Evolutionary conservation across 2,329 filamentous ascomycete genomes (phyloP).

Genomic region (Aspergillus clavatus): DNA sequence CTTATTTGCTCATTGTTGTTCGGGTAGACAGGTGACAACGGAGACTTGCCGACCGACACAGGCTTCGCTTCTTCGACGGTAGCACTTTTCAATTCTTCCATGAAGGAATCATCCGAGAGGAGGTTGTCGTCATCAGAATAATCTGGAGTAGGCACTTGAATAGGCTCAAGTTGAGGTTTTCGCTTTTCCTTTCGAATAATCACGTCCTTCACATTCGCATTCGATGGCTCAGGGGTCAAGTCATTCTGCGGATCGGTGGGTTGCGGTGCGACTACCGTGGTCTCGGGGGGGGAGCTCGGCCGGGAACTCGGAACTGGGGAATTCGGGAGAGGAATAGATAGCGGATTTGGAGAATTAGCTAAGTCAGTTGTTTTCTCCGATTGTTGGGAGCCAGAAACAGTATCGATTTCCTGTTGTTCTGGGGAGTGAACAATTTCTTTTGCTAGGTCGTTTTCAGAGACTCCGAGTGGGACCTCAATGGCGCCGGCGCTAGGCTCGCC

Average conservation of each 20-base stretch:
- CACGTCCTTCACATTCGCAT: constrained; percentile 16
- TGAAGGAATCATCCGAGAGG: constrained; percentile 65
- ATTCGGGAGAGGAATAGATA: constrained; percentile 14
- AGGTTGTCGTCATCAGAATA: constrained; percentile 42
- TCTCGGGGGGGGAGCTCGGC: constrained; percentile 14
- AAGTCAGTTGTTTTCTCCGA: constrained; percentile 11
- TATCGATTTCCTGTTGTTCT: constrained; percentile 14
- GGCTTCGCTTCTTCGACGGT: constrained; percentile 79
- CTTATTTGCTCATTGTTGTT: constrained; percentile 27
- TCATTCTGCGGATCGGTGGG: constrained; percentile 20
- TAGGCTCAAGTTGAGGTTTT: constrained; percentile 47
- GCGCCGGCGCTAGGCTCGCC: constrained; percentile 29
- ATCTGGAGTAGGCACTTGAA: constrained; percentile 41
- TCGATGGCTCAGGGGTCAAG: constrained; percentile 19
- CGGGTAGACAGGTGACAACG: constrained; percentile 62
- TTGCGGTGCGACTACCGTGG: constrained; percentile 18
- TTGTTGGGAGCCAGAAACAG: constrained; percentile 15
- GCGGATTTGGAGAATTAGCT: constrained; percentile 10
- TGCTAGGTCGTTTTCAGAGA: constrained; percentile 20
- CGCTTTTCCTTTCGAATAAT: constrained; percentile 30
- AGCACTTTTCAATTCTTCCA: constrained; percentile 79
- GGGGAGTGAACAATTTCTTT: constrained; percentile 21
- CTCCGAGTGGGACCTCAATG: constrained; percentile 26
- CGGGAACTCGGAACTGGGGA: constrained; percentile 15
- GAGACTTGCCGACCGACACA: constrained; percentile 74